phyloP scores from a whole-genome alignment of 495 filamentous ascomycete genomes.

The Hypoxylon intermedium region DNA sequence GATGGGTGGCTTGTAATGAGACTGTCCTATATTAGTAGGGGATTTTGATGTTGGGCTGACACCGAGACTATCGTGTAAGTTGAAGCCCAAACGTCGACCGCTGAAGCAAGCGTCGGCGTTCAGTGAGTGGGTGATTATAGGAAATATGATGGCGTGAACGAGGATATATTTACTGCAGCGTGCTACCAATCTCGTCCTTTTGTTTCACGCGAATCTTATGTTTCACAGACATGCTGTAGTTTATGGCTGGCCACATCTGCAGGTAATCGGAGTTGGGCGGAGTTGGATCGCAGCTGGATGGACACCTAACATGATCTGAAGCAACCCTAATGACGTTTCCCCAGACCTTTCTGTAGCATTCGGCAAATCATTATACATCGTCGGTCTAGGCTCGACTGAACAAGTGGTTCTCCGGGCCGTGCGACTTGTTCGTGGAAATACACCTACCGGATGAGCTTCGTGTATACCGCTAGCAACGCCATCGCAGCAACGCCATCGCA shows the following conservation, averaged over 20 bases:
- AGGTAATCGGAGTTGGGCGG: neutral
- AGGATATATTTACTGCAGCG: constrained; percentile 1
- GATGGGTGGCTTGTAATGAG: neutral
- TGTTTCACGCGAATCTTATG: constrained; percentile 4
- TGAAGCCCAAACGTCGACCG: constrained; percentile 4
- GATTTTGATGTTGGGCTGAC: neutral
- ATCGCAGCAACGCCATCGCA: no score
- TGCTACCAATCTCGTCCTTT: neutral
- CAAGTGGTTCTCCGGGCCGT: constrained; percentile 11
- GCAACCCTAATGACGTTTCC: constrained; percentile 22
- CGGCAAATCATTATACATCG: constrained; percentile 13
- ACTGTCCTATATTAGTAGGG: constrained; percentile 3
- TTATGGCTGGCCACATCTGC: constrained; percentile 6
- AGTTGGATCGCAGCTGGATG: constrained; percentile 1
- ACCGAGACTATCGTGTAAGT: constrained; percentile 12
- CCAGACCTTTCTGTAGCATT: constrained; percentile 14
- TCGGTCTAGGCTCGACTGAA: constrained; percentile 27
- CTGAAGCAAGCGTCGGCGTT: constrained; percentile 1
- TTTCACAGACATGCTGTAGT: constrained; percentile 1
- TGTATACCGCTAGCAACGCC: neutral
- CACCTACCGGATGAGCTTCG: constrained; percentile 16
- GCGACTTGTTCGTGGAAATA: constrained; percentile 11
- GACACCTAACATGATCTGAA: constrained; percentile 11
- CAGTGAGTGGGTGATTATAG: neutral
- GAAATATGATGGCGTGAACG: neutral